phyloP scores from a whole-genome alignment of 1,139 yeast species.

The Scheffersomyces segobiensis region DNA sequence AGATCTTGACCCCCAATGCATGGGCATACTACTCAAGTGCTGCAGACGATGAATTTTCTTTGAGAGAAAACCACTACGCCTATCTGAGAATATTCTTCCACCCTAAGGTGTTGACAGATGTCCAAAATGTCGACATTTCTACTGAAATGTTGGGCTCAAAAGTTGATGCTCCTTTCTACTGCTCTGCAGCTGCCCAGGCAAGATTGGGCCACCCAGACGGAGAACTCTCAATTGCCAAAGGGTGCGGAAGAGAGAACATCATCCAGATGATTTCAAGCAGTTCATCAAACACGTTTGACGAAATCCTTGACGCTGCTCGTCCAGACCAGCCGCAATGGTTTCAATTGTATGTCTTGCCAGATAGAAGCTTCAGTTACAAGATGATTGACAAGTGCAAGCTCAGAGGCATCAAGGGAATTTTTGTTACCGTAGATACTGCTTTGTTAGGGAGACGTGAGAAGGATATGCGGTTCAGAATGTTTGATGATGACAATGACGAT shows the following conservation, averaged over 20 bases:
- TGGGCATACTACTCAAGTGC: conserved; percentile 35
- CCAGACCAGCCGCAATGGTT: conserved; percentile 32
- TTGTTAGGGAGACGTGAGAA: conserved; percentile 27
- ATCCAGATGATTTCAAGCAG: conserved; percentile 60
- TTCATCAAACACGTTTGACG: conserved; percentile 57
- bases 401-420: conserved; percentile 25
- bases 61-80: conserved; percentile 34
- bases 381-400: conserved; percentile 10
- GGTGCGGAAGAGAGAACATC: conserved; percentile 45
- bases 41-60: conserved; percentile 31
- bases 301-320: conserved; percentile 50
- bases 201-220: conserved; percentile 58
- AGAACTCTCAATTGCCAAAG: conserved; percentile 51
- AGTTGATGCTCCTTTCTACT: conserved; percentile 54
- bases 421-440: conserved; percentile 30
- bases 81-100: conserved; percentile 37
- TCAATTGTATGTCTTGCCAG: conserved; percentile 49
- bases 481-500: conserved; percentile 3
- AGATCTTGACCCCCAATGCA: conserved; percentile 25
- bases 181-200: conserved; percentile 60
- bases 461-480: conserved; percentile 19
- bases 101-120: conserved; percentile 46
- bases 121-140: conserved; percentile 37
- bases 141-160: conserved; percentile 54
- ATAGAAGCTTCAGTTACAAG: conserved; percentile 9